Conservation (phyloP, 2,329 filamentous ascomycete species). For the Trichothecium roseum region DNA sequence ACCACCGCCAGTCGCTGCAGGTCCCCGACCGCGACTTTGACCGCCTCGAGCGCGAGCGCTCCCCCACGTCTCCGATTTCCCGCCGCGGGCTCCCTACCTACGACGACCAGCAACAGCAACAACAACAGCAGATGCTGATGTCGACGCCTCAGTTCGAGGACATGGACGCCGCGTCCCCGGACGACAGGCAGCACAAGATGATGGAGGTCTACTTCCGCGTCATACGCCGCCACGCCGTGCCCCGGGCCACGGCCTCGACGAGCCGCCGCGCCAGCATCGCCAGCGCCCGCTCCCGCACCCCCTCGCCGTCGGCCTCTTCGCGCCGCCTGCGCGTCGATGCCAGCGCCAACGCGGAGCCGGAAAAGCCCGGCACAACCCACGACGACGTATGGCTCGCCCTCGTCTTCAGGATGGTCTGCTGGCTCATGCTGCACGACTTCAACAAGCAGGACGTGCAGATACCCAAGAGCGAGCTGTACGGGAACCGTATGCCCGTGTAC, state of each 20-base stretch:
- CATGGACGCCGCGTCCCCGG: constrained; percentile 34
- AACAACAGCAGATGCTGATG: too few relatives aligned
- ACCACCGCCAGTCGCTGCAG: constrained; percentile 6
- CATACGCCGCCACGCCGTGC: constrained; percentile 29
- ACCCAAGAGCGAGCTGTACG: constrained; percentile 40
- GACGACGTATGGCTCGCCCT: constrained; percentile 43
- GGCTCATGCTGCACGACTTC: constrained; percentile 47
- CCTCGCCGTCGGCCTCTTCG: too few relatives aligned
- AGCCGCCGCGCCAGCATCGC: constrained; percentile 14
- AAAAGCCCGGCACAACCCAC: constrained; percentile 14
- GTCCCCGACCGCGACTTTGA: constrained; percentile 4
- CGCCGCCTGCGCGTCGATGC: too few relatives aligned
- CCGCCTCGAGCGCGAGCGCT: too few relatives aligned
- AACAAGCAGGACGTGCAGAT: constrained; percentile 42
- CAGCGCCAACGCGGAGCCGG: constrained; percentile 7
- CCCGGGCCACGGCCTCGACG: constrained; percentile 17
- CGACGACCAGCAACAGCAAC: constrained; percentile 3
- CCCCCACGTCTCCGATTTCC: too few relatives aligned
- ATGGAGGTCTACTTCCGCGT: constrained; percentile 41
- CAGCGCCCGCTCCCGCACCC: constrained; percentile 3
- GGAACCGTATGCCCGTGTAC: constrained; percentile 45
- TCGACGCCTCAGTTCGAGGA: constrained; percentile 26
- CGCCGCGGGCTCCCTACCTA: too few relatives aligned
- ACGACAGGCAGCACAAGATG: constrained; percentile 38
- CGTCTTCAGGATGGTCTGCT: constrained; percentile 47